Base-by-base conservation (phyloP, 108 stramenopile genomes). In the Thalassiosira profunda region DNA sequence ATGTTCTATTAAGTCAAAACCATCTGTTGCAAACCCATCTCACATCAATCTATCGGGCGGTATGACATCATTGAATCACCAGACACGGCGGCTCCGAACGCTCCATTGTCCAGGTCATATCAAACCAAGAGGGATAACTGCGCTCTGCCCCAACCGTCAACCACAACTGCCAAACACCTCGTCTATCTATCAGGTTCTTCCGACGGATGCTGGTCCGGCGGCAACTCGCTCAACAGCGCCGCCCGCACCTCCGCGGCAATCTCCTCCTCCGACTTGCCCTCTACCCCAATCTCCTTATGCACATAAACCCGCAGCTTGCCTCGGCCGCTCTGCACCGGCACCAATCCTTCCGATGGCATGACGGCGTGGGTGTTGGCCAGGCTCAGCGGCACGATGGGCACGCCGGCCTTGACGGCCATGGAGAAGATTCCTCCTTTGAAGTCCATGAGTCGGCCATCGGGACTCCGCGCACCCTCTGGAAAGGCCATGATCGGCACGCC, bases 401-500 rank as follows among this genome's bases (percentile, higher is more conserved):
- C 88, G 10, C 81, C 78, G 1, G 86, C 79, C 74, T 88, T 87
- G 33, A 80, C 73, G 12, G 91, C 91, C 81, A 89, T 84, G 41
- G 64, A 54, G 57, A 92, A 89, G 10, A 89, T 63, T 6, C 91
- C 91, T 14, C 86, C 86, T 49, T 92, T 92, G 71, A 92, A 92
- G n/a, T 82, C 83, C 74, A 85, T 81, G 33, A 92, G 72, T 54
- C 84, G 75, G 6, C 91, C 91, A 56, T 87, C 85, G n/a, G 68
- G 70, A n/a, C 76, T 79, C 9, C 91, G 74, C 58, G 70, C 62
- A 20, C 91, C 91, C 59, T 92, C 91, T 0, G 91, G 91, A 61
- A 92, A 92, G 0, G 91, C 91, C 91, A 92, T 89, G 72, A 92
- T 75, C 10, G 91, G 86, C 5, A 88, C 75, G 0, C 88, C 91